phyloP scores from a whole-genome alignment of 441 rosid genomes.

The Arabidopsis hybrid region DNA sequence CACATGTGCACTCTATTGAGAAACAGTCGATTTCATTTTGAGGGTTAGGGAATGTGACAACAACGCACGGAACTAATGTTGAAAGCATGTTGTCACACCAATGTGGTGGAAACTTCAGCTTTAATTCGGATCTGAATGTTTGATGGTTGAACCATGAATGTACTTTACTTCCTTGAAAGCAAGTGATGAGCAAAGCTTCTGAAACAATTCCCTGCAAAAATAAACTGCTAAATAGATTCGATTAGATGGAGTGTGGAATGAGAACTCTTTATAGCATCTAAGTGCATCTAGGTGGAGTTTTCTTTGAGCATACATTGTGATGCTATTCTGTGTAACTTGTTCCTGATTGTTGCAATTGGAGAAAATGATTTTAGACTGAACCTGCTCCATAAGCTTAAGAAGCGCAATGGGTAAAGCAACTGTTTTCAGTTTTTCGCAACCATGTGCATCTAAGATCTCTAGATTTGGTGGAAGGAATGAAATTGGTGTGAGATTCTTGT shows the following conservation, averaged over 20 bases:
- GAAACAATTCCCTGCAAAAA: constrained; percentile 16
- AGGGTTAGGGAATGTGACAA: constrained; percentile 13
- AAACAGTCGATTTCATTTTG: constrained; percentile 12
- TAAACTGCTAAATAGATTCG: background rate
- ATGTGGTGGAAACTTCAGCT: constrained; percentile 26
- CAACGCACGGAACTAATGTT: constrained; percentile 23
- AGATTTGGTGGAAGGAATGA: constrained; percentile 35
- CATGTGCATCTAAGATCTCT: constrained; percentile 20
- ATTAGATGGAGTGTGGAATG: background rate
- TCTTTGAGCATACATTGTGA: constrained; percentile 32
- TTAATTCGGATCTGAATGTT: background rate
- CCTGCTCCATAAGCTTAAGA: constrained; percentile 11
- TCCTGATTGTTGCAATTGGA: constrained; percentile 38
- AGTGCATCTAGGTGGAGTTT: constrained; percentile 19
- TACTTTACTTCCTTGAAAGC: constrained; percentile 33
- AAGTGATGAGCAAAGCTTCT: constrained; percentile 26
- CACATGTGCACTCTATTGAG: constrained; percentile 32
- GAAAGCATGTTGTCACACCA: constrained; percentile 40
- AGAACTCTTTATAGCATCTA: constrained; percentile 32
- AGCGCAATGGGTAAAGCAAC: background rate
- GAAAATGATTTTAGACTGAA: constrained; percentile 29
- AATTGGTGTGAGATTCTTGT: constrained; percentile 28
- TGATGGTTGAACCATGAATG: constrained; percentile 40
- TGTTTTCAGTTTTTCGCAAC: constrained; percentile 23
- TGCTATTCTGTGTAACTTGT: constrained; percentile 21